Percentiles rank a stretch among this genome's conserved stretches.
phyloP scores from a whole-genome alignment of 371 early-diverging fungal genomes.

The Capillidium heterosporum region DNA sequence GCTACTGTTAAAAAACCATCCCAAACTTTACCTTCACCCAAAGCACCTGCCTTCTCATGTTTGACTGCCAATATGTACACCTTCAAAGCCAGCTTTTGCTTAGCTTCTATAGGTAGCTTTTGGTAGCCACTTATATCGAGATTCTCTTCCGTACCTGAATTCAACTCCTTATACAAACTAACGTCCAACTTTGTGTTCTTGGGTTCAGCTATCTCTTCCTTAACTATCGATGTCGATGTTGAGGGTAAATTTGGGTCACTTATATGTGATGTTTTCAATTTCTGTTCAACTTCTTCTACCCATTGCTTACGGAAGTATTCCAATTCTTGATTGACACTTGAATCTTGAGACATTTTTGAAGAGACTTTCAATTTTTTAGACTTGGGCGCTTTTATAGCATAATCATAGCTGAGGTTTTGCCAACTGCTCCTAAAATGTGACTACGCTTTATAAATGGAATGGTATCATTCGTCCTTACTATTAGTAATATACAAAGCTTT shows the following conservation, averaged over 20 bases:
- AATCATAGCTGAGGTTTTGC: no score
- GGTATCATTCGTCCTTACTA: no score
- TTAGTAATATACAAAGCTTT: no score
- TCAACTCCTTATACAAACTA: constrained; percentile 7
- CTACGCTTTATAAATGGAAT: no score
- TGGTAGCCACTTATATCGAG: not conserved
- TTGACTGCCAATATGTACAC: constrained; percentile 24
- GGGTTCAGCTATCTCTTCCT: no score
- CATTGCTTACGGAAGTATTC: constrained; percentile 24
- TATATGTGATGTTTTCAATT: not conserved
- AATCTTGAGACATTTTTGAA: not conserved
- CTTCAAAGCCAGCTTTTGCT: constrained; percentile 17
- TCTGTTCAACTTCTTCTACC: constrained; percentile 18
- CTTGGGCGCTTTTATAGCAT: no score
- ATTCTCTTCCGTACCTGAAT: not conserved
- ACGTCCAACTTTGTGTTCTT: not conserved
- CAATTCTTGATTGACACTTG: constrained; percentile 9
- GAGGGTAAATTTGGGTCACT: no score
- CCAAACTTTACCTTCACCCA: constrained; percentile 22
- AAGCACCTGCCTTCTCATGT: constrained; percentile 24
- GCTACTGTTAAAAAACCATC: not conserved
- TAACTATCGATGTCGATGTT: no score
- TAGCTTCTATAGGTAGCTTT: not conserved
- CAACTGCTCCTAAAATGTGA: no score
- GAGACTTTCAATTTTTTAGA: no score